A percentile compares a stretch with the other conserved stretches of the same genome.
Evolutionary conservation across 306 rosid species (phyloP).

Genomic region (Vigna unguiculata): DNA sequence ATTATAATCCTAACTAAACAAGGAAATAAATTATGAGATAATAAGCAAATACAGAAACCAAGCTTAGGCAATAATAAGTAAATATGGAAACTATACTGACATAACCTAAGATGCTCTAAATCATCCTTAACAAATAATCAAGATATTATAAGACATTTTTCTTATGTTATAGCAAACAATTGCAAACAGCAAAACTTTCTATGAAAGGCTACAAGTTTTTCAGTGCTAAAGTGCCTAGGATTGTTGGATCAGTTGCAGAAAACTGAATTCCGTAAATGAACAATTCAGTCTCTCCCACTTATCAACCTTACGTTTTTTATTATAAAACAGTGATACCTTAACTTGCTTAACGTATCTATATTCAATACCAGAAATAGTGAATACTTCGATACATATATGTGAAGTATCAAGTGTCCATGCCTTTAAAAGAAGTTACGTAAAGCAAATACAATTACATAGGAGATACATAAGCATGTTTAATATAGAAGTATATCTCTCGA

Average conservation of each 20-base stretch:
- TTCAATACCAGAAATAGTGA: background rate
- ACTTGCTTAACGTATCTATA: background rate
- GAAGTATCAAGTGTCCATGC: background rate
- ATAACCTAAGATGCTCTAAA: too few relatives aligned
- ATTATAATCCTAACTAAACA: too few relatives aligned
- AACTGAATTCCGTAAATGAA: background rate
- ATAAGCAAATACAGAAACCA: too few relatives aligned
- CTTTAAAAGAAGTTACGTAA: background rate
- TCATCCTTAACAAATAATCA: too few relatives aligned
- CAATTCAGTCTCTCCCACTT: background rate
- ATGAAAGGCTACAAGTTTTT: too few relatives aligned
- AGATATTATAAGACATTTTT: too few relatives aligned
- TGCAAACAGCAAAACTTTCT: too few relatives aligned
- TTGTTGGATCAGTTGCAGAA: background rate
- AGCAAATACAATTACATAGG: background rate
- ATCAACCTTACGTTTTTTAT: slow-evolving; percentile 21
- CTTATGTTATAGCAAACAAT: too few relatives aligned
- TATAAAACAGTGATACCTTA: background rate
- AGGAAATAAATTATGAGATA: too few relatives aligned
- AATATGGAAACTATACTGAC: too few relatives aligned
- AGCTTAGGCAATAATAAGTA: too few relatives aligned
- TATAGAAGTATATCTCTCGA: background rate
- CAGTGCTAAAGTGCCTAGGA: too few relatives aligned
- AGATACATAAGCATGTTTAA: background rate
- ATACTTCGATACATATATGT: background rate